phyloP scores from a whole-genome alignment of 169 alveolate genomes.

The Plasmodium gaboni region DNA sequence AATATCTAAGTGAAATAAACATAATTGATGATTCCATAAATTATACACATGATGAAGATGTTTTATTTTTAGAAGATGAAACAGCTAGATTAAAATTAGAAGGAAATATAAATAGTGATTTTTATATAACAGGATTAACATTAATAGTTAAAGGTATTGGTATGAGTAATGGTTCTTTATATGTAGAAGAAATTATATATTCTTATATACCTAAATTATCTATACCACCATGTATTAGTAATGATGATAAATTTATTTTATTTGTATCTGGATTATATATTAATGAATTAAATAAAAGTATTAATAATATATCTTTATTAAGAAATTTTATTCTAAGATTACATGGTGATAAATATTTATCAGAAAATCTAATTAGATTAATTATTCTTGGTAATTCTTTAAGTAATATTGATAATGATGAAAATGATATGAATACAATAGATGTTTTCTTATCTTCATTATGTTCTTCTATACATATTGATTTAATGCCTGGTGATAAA shows the following conservation, averaged over 20 bases:
- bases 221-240: constrained; percentile 34
- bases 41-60: constrained; percentile 57
- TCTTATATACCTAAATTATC: constrained; percentile 49
- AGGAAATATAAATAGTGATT: constrained; percentile 70
- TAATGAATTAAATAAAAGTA: constrained; percentile 38
- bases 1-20: constrained; percentile 67
- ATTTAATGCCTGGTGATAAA: constrained; percentile 79
- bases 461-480: constrained; percentile 61
- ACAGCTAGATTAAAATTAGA: constrained; percentile 74
- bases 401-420: constrained; percentile 40
- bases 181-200: constrained; percentile 75
- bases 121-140: constrained; percentile 56
- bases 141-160: constrained; percentile 49
- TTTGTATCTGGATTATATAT: constrained; percentile 73
- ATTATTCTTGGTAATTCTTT: constrained; percentile 77
- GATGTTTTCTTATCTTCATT: constrained; percentile 44
- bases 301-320: constrained; percentile 30
- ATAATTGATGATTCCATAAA: constrained; percentile 10
- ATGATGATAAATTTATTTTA: constrained; percentile 57
- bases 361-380: constrained; percentile 70
- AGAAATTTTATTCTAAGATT: constrained; percentile 65
- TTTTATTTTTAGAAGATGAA: constrained; percentile 66
- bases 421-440: constrained; percentile 25
- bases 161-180: constrained; percentile 71
- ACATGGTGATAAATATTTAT: constrained; percentile 49